Evolutionary conservation across 208 protist genomes (phyloP), one percentile per base, ranked within the genome.

Genomic region (Polymyxa betae): DNA sequence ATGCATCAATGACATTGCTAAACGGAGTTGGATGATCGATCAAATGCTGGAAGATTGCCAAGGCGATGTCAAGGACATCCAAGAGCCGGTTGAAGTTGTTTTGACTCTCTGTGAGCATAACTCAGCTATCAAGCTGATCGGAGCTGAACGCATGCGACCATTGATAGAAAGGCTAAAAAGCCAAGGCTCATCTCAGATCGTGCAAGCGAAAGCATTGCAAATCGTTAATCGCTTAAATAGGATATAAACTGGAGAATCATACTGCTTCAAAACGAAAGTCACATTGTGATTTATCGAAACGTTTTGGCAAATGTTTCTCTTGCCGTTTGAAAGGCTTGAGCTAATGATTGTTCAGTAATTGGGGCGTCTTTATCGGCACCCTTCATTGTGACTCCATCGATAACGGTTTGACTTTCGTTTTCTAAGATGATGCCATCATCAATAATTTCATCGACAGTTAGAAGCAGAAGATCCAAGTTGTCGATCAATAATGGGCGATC

Each of bases 301-400:
- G 72, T 82, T n/a, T 82, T 82, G n/a, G 72, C 72, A n/a, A 82
- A 82, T 12, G 72, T 82, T 35, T 82, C 72, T 43, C n/a, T 82
- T 5, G 72, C 72, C n/a, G 72, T 82, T n/a, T 40, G 5, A n/a
- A 82, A 82, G 5, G 72, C 72, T 82, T 82, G 72, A n/a, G 72
- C 72, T 35, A 82, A 43, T 5, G 72, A 82, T 82, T 82, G 72
- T 43, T 82, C 72, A 5, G 72, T n/a, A 43, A 82, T 82, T 35
- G 72, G 72, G 35, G 72, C 72, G 72, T 82, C 72, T 43, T 43
- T 82, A n/a, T 82, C 72, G 5, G 72, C 72, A 43, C 72, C 72
- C n/a, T 82, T 82, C 72, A 82, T 82, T 35, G 72, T 43, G 72
- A 82, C 72, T 35, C 72, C 72, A n/a, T 82, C 72, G 35, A 82